Conservation (phyloP, 164 flowering plant genomes). For the Piper betle region DNA sequence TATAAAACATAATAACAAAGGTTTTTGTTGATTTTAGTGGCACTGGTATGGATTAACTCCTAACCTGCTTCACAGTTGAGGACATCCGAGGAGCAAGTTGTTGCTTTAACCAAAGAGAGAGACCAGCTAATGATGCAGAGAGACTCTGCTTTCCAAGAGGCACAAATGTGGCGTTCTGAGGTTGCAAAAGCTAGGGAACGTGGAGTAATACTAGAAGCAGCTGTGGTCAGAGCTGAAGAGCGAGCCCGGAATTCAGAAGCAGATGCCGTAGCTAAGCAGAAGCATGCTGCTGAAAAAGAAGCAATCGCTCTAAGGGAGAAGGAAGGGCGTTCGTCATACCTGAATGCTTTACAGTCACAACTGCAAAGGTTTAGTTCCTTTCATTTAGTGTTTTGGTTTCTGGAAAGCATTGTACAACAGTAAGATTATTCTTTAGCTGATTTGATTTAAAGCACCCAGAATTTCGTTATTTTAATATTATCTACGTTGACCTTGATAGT, state of each 20-base stretch:
- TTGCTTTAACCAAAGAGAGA: conserved; percentile 43
- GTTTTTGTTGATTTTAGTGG: too few relatives aligned
- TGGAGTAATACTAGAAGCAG: conserved; percentile 76
- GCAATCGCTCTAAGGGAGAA: conserved; percentile 53
- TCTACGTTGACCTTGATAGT: too few relatives aligned
- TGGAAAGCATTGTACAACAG: too few relatives aligned
- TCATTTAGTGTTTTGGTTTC: too few relatives aligned
- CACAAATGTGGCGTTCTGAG: conserved; percentile 93
- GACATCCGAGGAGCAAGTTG: conserved; percentile 49
- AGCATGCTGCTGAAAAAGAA: conserved; percentile 61
- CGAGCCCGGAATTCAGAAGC: conserved; percentile 69
- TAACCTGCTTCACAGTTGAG: conserved; percentile 33
- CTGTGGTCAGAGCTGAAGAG: conserved; percentile 88
- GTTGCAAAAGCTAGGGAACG: conserved; percentile 94
- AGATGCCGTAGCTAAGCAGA: conserved; percentile 59
- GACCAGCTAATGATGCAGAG: conserved; percentile 69
- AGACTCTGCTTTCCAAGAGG: conserved; percentile 74
- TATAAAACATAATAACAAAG: too few relatives aligned
- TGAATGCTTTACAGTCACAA: conserved; percentile 56
- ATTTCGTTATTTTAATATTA: too few relatives aligned
- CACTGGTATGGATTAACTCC: neutral
- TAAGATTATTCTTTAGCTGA: too few relatives aligned
- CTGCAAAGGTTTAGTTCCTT: conserved; percentile 49
- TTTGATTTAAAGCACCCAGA: too few relatives aligned
- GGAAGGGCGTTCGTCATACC: conserved; percentile 64